Evolutionary conservation across 805 yeast genomes (phyloP).

Genomic region (Candida fluviatilis): DNA sequence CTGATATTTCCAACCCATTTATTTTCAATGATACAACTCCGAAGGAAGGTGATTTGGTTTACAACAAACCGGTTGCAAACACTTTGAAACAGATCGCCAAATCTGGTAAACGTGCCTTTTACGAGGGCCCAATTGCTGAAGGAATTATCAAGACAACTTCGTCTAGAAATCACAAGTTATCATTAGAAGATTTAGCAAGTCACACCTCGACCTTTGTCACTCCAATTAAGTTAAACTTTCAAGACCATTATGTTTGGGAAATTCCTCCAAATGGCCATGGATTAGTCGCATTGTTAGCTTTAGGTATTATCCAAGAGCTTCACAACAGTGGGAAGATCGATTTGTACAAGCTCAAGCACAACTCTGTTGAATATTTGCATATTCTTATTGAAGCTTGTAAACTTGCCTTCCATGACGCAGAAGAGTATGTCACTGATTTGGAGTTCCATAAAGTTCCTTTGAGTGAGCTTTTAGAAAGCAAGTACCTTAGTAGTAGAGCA

Average conservation of each 20-base stretch:
- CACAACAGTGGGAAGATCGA: slow-evolving; percentile 40
- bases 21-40: slow-evolving; percentile 42
- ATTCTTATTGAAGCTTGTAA: slow-evolving; percentile 67
- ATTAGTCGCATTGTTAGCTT: slow-evolving; percentile 64
- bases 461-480: slow-evolving; percentile 40
- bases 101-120: slow-evolving; percentile 62
- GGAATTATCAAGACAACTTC: slow-evolving; percentile 54
- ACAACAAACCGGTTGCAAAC: slow-evolving; percentile 49
- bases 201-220: slow-evolving; percentile 64
- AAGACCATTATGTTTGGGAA: slow-evolving; percentile 63
- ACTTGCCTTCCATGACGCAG: slow-evolving; percentile 70
- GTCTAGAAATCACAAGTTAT: slow-evolving; percentile 52
- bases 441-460: slow-evolving; percentile 37
- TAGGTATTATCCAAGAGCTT: slow-evolving; percentile 61
- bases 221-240: slow-evolving; percentile 53
- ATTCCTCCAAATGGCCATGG: slow-evolving; percentile 87
- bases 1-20: slow-evolving; percentile 27
- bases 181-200: slow-evolving; percentile 48
- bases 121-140: slow-evolving; percentile 66
- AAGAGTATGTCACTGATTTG: slow-evolving; percentile 66
- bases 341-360: slow-evolving; percentile 47
- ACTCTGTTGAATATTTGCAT: slow-evolving; percentile 69
- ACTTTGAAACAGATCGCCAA: slow-evolving; percentile 49
- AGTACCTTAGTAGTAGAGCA: slow-evolving; percentile 50
- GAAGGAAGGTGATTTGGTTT: slow-evolving; percentile 51